Percentiles rank a stretch among this genome's conserved stretches.
These are phyloP conservation scores for Blastocladiella emersonii DNA, from an alignment of 371 early-diverging fungal genomes.

Conservation along the genomic window DNA sequence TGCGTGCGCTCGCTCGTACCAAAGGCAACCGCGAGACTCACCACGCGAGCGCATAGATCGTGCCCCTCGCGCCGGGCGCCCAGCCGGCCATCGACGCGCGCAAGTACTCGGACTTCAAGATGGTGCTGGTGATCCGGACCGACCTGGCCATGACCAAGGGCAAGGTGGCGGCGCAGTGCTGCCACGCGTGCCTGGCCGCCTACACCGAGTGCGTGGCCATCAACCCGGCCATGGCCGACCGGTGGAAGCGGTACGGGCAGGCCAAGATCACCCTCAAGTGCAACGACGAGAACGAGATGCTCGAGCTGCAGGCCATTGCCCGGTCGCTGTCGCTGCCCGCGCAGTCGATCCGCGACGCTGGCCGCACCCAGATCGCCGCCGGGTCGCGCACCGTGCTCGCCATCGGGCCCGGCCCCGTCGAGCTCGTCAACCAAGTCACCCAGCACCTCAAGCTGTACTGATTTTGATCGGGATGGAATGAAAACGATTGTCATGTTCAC, in stretches of 20 bases:
- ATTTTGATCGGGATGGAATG: no score
- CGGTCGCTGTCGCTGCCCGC: slow-evolving; percentile 53
- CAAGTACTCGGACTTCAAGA: slow-evolving; percentile 7
- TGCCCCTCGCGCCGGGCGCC: background rate
- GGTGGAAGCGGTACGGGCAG: slow-evolving; percentile 70
- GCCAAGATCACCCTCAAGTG: slow-evolving; percentile 77
- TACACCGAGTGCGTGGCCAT: slow-evolving; percentile 46
- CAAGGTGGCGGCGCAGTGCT: slow-evolving; percentile 90
- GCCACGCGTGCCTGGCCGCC: slow-evolving; percentile 84
- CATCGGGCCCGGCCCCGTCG: slow-evolving; percentile 85
- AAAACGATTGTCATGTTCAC: no score
- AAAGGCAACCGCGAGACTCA: background rate
- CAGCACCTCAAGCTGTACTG: slow-evolving; percentile 73
- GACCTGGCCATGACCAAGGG: slow-evolving; percentile 94
- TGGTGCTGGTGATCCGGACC: slow-evolving; percentile 56
- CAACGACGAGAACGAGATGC: slow-evolving; percentile 60
- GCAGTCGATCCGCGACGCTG: slow-evolving; percentile 82
- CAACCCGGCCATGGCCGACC: slow-evolving; percentile 35
- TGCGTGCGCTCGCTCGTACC: background rate
- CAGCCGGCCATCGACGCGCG: background rate
- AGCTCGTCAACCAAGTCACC: slow-evolving; percentile 61
- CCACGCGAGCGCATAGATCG: background rate
- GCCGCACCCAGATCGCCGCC: slow-evolving; percentile 93
- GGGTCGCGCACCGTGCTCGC: slow-evolving; percentile 91
- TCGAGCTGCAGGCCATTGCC: slow-evolving; percentile 59